Evolutionary conservation across 805 yeast species (phyloP), one percentile per base, ranked within the genome.

Genomic region (Nakazawaea ishiwadae): DNA sequence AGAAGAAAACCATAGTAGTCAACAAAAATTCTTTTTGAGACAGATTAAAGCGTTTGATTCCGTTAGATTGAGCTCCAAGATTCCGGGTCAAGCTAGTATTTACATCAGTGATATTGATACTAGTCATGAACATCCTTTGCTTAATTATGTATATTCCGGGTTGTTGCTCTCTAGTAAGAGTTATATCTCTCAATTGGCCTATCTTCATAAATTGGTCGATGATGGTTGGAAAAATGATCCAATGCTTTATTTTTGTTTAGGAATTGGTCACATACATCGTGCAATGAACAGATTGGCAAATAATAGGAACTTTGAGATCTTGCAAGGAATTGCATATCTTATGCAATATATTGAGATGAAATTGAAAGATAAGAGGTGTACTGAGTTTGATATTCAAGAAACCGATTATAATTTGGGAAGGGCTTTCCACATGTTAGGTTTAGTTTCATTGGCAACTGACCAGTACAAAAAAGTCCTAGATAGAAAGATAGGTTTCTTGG

Each of bases 41-140:
- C 97, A 90, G 51, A 68, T 91, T 48, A 93, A 91, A 56, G 95
- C 96, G 0, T 80, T 77, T 56, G 99, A 93, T 57, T 76, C 93
- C 2, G 53, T 83, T 12, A 71, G 78, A 23, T 68, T 65, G 8
- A 61, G 68, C 8, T 73, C 71, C 32, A 69, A 70, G 10, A 76
- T 88, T 15, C 64, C 76, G 2, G 97, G 97, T 1, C 87, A 86
- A 69, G 93, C 96, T 0, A 81, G 81, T 4, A 71, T 87, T 10
- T 66, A 77, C 0, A 77, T 81, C 32, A 74, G 70, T 46, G 62
- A 67, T n/a, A 68, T 76, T 20, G 69, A 66, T 37, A 48, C 51
- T 0, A 40, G 57, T 3, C 69, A 75, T 44, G 85, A 91, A 3
- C 82, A 88, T 46, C 66, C 91, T 44, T 66, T 88, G 46, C 46